A percentile compares a stretch with the other conserved stretches of the same genome.
Conservation (phyloP, 192 early-diverging fungal genomes). For the Coemansia sp. region DNA sequence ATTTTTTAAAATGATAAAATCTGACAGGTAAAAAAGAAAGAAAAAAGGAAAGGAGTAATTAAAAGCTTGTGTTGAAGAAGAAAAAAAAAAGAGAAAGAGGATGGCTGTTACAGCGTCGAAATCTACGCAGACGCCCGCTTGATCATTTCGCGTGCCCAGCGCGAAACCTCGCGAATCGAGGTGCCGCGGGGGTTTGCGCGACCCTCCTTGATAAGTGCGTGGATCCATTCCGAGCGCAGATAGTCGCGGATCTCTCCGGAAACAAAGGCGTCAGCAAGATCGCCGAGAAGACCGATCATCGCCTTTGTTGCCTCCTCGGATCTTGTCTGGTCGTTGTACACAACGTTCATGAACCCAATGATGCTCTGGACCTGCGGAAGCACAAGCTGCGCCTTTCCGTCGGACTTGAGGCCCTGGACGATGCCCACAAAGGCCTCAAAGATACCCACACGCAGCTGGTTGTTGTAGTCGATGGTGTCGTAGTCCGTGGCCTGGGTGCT, state of each 20-base stretch:
- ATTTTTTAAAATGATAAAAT: no score
- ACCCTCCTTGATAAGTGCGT: conserved; percentile 70
- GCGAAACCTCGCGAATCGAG: conserved; percentile 35
- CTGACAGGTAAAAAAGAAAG: not conserved
- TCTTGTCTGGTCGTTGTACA: conserved; percentile 61
- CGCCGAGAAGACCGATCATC: conserved; percentile 90
- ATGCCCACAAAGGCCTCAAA: conserved; percentile 97
- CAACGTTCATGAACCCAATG: conserved; percentile 72
- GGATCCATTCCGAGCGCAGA: conserved; percentile 75
- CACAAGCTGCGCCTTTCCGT: conserved; percentile 64
- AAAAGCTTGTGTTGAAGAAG: conserved; percentile 5
- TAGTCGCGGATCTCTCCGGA: conserved; percentile 64
- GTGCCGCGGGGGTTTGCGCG: conserved; percentile 57
- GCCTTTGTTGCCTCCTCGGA: conserved; percentile 66
- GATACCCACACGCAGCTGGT: conserved; percentile 80
- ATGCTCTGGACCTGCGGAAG: conserved; percentile 63
- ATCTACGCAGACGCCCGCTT: conserved; percentile 44
- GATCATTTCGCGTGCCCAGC: conserved; percentile 53
- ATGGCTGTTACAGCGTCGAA: not conserved
- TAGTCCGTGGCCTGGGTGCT: conserved; percentile 55
- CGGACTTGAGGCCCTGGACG: conserved; percentile 82
- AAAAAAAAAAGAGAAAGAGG: not conserved
- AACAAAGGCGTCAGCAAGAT: conserved; percentile 88
- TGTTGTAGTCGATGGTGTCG: conserved; percentile 85
- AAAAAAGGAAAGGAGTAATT: not conserved